Conservation (phyloP, 352 stramenopile species). For the Phytopythium mirpurense region DNA sequence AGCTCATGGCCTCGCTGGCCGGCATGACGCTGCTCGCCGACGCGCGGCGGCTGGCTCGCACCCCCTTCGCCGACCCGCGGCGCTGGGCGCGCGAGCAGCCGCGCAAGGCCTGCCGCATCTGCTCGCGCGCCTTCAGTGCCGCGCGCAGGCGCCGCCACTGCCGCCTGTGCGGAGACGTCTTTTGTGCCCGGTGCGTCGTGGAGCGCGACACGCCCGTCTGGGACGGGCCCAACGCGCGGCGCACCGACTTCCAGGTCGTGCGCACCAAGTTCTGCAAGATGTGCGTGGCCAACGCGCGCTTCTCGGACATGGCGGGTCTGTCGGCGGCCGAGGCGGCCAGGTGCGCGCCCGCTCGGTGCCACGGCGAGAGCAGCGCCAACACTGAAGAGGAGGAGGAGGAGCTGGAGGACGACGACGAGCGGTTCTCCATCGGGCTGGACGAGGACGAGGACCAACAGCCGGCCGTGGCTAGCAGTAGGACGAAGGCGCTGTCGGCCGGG, state of each 20-base stretch:
- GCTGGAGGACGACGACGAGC: slow-evolving; percentile 1
- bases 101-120: slow-evolving; percentile 45
- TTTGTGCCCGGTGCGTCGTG: slow-evolving; percentile 57
- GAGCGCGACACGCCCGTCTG: slow-evolving; percentile 29
- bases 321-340: no score
- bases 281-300: slow-evolving; percentile 46
- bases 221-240: slow-evolving; percentile 8
- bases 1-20: slow-evolving; percentile 38
- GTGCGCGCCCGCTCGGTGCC: no score
- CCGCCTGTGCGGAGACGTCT: slow-evolving; percentile 69
- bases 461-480: not conserved
- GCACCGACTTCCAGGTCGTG: slow-evolving; percentile 30
- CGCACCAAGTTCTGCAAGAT: slow-evolving; percentile 60
- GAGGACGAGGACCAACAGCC: not conserved
- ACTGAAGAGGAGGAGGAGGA: not conserved
- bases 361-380: not conserved
- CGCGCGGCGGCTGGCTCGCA: slow-evolving; percentile 42
- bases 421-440: slow-evolving; percentile 7
- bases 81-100: slow-evolving; percentile 47
- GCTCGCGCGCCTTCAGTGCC: slow-evolving; percentile 41
- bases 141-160: slow-evolving; percentile 66
- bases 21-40: slow-evolving; percentile 51
- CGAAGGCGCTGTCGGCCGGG: not conserved
- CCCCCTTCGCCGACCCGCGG: slow-evolving; percentile 28
- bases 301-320: slow-evolving; percentile 6